phyloP scores from a whole-genome alignment of 1,139 yeast genomes.

The Diutina sp. region DNA sequence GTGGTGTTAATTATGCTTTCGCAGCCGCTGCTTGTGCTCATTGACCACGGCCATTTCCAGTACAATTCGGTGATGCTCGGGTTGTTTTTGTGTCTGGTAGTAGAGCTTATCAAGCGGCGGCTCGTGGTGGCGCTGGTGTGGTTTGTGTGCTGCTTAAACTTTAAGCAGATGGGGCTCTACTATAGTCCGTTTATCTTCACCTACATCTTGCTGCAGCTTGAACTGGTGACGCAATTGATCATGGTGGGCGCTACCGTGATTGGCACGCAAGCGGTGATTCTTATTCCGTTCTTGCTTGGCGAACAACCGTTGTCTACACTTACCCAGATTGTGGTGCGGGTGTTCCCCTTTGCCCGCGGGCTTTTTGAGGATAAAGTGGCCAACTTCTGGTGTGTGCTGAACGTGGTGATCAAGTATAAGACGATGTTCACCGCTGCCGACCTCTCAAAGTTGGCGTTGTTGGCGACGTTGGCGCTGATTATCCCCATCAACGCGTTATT shows the following conservation, averaged over 20 bases:
- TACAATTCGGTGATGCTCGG: conserved; percentile 94
- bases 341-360: conserved; percentile 89
- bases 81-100: conserved; percentile 53
- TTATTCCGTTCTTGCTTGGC: conserved; percentile 47
- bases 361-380: conserved; percentile 98
- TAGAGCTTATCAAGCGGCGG: conserved; percentile 52
- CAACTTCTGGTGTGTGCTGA: conserved; percentile 90
- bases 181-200: conserved; percentile 84
- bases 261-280: conserved; percentile 34
- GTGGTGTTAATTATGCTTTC: conserved; percentile 63
- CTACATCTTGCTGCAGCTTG: conserved; percentile 32
- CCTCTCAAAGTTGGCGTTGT: conserved; percentile 50
- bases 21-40: conserved; percentile 70
- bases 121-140: conserved; percentile 62
- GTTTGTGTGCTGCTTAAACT: conserved; percentile 67
- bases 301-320: conserved; percentile 6
- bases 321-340: conserved; percentile 40
- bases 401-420: conserved; percentile 62
- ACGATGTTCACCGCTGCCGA: conserved; percentile 39
- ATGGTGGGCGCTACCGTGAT: conserved; percentile 54
- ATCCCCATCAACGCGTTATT: conserved; percentile 31
- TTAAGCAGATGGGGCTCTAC: conserved; percentile 93
- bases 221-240: conserved; percentile 31
- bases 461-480: conserved; percentile 52
- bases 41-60: conserved; percentile 97